Conservation (phyloP, 2,329 filamentous ascomycete genomes). For the Colletotrichum plurivorum region DNA sequence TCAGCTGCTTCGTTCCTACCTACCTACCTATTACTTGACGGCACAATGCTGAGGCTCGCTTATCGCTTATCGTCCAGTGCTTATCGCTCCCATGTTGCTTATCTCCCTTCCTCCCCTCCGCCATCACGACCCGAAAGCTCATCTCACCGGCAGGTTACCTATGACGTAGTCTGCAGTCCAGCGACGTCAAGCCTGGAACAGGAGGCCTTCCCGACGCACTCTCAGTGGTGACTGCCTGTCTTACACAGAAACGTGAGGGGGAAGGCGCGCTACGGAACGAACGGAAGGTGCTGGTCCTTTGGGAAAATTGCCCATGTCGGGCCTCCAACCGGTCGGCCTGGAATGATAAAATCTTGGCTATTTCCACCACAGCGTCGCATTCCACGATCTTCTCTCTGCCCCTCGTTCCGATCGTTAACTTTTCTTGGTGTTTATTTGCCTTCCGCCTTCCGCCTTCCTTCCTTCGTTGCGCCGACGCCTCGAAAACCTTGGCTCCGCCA, state of each 20-base stretch:
- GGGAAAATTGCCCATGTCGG: constrained; percentile 29
- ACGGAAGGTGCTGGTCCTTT: constrained; percentile 20
- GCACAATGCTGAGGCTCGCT: constrained; percentile 14
- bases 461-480: not conserved
- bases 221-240: constrained; percentile 13
- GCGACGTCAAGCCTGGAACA: constrained; percentile 34
- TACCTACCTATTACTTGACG: no score
- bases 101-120: no score
- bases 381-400: constrained; percentile 6
- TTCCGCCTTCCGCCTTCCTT: not conserved
- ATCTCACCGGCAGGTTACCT: constrained; percentile 20
- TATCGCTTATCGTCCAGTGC: not conserved
- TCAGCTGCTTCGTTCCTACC: no score
- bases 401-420: not conserved
- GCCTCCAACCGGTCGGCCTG: not conserved
- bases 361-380: constrained; percentile 21
- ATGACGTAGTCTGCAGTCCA: constrained; percentile 37
- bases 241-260: constrained; percentile 25
- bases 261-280: not conserved
- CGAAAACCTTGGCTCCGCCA: not conserved
- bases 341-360: constrained; percentile 30
- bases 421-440: not conserved
- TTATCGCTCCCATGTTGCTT: no score
- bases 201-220: not conserved
- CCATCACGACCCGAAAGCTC: not conserved